Base-by-base conservation (phyloP, 495 filamentous ascomycete genomes). In the Lepraria neglecta region DNA sequence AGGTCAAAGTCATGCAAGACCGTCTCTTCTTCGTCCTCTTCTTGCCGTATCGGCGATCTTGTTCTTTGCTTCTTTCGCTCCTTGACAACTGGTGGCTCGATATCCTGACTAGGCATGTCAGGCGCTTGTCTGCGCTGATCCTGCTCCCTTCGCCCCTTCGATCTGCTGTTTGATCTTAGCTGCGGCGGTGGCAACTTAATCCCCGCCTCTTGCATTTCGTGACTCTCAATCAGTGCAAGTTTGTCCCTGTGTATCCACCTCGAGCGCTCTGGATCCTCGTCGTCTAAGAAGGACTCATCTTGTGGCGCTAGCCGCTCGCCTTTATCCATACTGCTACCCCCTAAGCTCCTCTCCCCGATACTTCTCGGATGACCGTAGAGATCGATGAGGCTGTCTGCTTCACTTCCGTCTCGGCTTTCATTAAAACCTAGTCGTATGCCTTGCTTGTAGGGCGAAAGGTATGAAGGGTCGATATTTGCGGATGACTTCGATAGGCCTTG, bases 201-300 rank as follows among this genome's bases (percentile, higher is more conserved):
- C 9, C 90, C 91, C 4, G 91, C 91, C 69, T 89, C 90, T 67
- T 95, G 89, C 64, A 97, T 77, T 72, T 98, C 94, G 72, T 90
- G 82, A 68, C 80, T 96, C 76, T 98, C 94, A 66, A 98, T 98
- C 69, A 84, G 81, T 38, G 90, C 92, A 51, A 98, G 74, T 74
- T 97, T 98, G 73, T 98, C 94, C 27, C 94, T 81, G 71, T 98
- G 92, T 61, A 98, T 97, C 94, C 94, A 97, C 71, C 87, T 84
- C 52, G 87, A 87, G 64, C 80, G 77, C 44, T 88, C 85, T 33
- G 78, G 75, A 48, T 83, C 80, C 65, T 80, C 82, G 33, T 76
- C 68, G 17, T 74, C 73, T 21, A 56, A 27, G 28, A 54, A 61
- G 27, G 64, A 63, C 6, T 70, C 68, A 15, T 65, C 65, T 40